phyloP scores from a whole-genome alignment of 2,329 filamentous ascomycete genomes.

The Colletotrichum melonis region DNA sequence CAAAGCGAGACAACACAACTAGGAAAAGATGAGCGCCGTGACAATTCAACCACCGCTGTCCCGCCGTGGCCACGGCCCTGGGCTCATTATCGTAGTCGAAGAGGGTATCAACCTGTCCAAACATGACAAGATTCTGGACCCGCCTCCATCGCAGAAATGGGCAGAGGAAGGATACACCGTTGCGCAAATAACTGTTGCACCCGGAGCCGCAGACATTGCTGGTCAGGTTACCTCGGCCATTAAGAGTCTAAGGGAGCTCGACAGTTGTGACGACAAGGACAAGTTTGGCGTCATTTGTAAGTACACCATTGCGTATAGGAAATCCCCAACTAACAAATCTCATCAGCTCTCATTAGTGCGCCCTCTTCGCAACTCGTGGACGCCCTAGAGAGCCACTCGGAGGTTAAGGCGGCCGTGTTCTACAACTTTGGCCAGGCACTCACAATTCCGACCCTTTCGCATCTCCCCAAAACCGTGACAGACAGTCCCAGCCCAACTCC shows the following conservation, averaged over 20 bases:
- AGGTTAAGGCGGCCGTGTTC: conserved; percentile 31
- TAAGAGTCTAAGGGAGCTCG: conserved; percentile 5
- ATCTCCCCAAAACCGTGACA: not conserved
- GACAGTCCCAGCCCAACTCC: not conserved
- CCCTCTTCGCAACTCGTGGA: not conserved
- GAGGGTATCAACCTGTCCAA: conserved; percentile 20
- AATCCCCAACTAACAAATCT: not conserved
- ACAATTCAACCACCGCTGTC: conserved; percentile 42
- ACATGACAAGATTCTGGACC: conserved; percentile 39
- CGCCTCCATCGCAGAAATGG: conserved; percentile 73
- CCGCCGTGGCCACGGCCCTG: conserved; percentile 46
- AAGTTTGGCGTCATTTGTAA: conserved; percentile 30
- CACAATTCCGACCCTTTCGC: conserved; percentile 18
- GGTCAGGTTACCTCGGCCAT: conserved; percentile 9
- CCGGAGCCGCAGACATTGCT: not conserved
- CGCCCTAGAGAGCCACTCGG: not conserved
- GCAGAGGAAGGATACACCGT: conserved; percentile 77
- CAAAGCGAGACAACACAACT: not conserved
- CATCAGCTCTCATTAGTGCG: not conserved
- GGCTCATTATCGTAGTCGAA: conserved; percentile 43
- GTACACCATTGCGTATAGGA: not conserved
- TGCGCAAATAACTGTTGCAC: conserved; percentile 56
- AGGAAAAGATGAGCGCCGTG: conserved; percentile 11
- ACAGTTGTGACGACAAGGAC: conserved; percentile 44
- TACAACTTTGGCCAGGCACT: conserved; percentile 24